Base-by-base conservation (phyloP, 2,329 filamentous ascomycete species). In the Hyphodiscus sp. region DNA sequence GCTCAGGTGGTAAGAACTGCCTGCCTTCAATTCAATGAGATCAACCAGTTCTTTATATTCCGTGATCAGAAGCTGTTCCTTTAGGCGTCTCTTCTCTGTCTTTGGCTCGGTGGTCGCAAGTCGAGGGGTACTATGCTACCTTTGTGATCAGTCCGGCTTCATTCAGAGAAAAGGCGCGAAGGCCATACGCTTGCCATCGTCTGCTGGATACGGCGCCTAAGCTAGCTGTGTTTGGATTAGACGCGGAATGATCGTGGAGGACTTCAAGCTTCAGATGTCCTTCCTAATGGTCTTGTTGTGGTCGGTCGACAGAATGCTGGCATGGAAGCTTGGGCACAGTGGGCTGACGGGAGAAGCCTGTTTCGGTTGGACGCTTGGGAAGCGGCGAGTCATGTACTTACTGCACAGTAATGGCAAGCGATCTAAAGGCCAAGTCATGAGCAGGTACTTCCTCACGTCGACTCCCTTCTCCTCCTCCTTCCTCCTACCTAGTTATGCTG, bases 81-180 rank as follows among this genome's bases (percentile, higher is more conserved):
- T 81, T 61, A 82, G 77, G 54, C 81, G 80, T 67, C 87, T 82
- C 67, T 89, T 82, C 63, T 87, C 83, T 62, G 86, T 87, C 61
- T 80, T 78, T 64, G 78, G 75, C 57, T 74, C 71, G 51, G 72
- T 74, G 63, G 78, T 75, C 58, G 79, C 76, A 57, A 81, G 78
- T 67, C 91, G 87, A 65, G 88, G 81, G 69, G 95, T 80, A 68
- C 89, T 90, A 79, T 96, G 91, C 90, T 96, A 73, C 57, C 55
- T 51, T 33, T 59, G 56, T 57, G 50, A 62, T 64, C 66, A 68
- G 67, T 60, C 54, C 53, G 56, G 55, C 48, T 60, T 30, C 20
- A 1, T 51, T 56, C 49, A 53, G 43, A 52, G 43, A 51, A 30
- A n/a, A 47, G 45, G 51, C 52, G 50, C 51, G 45, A 52, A 43